phyloP scores from a whole-genome alignment of 768 basidiomycete species.

The Auriculariales sp. region DNA sequence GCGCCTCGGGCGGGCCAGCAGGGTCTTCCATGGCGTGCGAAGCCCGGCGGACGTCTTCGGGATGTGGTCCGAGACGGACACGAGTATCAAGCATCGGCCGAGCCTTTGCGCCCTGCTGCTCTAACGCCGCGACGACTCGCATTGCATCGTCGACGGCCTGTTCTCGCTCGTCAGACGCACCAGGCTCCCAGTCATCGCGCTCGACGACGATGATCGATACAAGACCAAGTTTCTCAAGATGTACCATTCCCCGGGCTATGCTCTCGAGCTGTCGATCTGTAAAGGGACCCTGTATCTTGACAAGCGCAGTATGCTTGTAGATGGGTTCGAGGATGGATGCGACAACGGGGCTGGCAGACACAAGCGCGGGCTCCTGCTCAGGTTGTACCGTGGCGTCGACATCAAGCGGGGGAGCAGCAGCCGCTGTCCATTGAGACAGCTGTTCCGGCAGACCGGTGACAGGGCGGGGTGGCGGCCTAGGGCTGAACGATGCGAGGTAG shows the following conservation, averaged over 20 bases:
- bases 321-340: constrained; percentile 77
- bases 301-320: constrained; percentile 75
- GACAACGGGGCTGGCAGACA: constrained; percentile 37
- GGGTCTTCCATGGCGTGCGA: constrained; percentile 17
- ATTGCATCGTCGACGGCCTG: constrained; percentile 67
- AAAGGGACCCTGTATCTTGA: constrained; percentile 95
- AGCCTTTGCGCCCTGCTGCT: constrained; percentile 72
- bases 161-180: constrained; percentile 54
- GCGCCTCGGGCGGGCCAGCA: constrained; percentile 45
- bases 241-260: constrained; percentile 84
- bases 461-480: constrained; percentile 30
- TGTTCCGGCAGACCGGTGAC: constrained; percentile 15
- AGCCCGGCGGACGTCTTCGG: constrained; percentile 20
- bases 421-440: constrained; percentile 16
- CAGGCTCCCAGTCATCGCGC: constrained; percentile 57
- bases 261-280: constrained; percentile 86
- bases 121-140: constrained; percentile 69
- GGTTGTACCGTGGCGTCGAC: constrained; percentile 18
- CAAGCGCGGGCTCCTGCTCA: constrained; percentile 25
- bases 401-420: constrained; percentile 13
- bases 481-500: constrained; percentile 84
- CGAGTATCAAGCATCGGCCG: constrained; percentile 81
- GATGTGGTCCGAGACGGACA: constrained; percentile 70
- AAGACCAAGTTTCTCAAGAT: constrained; percentile 89
- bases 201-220: constrained; percentile 94